Evolutionary conservation across 306 rosid genomes (phyloP).

Genomic region (Trifolium fragiferum): DNA sequence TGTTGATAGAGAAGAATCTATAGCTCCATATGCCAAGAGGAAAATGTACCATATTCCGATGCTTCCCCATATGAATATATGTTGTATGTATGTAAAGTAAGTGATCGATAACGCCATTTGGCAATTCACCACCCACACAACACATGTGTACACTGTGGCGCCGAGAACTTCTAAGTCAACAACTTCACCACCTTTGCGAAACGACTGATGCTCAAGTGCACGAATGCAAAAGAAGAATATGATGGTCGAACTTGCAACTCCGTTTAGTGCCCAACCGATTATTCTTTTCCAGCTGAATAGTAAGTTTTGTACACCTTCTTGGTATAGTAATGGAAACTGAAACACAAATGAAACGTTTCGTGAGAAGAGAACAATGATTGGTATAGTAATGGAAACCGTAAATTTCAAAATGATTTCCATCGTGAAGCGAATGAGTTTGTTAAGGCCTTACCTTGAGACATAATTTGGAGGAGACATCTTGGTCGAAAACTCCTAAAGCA

Average conservation of each 20-base stretch:
- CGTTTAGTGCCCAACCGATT: conserved; percentile 76
- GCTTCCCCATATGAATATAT: conserved; percentile 95
- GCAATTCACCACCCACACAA: conserved; percentile 93
- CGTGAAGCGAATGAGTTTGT: conserved; percentile 7
- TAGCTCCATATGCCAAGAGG: conserved; percentile 89
- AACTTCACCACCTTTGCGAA: conserved; percentile 82
- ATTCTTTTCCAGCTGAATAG: conserved; percentile 89
- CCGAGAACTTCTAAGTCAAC: conserved; percentile 72
- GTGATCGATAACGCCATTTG: conserved; percentile 91
- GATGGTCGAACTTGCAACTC: conserved; percentile 59
- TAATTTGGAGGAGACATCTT: conserved; percentile 78
- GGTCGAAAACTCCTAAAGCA: conserved; percentile 95
- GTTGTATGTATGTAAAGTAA: conserved; percentile 88
- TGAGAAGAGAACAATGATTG: conserved; percentile 1
- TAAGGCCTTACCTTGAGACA: conserved; percentile 77
- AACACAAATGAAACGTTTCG: conserved; percentile 36
- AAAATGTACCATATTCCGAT: conserved; percentile 76
- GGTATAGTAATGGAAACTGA: conserved; percentile 92
- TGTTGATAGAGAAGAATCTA: conserved; percentile 67
- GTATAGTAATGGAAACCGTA: too few relatives aligned
- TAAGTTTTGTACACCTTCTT: conserved; percentile 90
- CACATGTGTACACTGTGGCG: conserved; percentile 82
- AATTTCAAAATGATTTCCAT: neutral
- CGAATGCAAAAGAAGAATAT: conserved; percentile 78
- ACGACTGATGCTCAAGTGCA: conserved; percentile 73